phyloP scores from a whole-genome alignment of 495 filamentous ascomycete genomes.

The Baudoinia panamericana region DNA sequence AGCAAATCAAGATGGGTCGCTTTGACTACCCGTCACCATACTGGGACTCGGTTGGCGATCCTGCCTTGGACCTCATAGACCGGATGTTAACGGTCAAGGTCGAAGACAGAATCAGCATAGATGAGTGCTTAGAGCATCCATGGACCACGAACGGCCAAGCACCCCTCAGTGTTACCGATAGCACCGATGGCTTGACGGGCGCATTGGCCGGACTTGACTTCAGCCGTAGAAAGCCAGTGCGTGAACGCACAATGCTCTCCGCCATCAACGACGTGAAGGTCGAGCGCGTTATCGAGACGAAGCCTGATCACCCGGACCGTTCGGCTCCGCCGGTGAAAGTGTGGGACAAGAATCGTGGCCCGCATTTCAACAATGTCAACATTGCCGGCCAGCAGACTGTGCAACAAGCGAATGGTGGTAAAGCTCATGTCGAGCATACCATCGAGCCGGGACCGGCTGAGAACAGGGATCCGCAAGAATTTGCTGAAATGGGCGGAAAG shows the following conservation, averaged over 20 bases:
- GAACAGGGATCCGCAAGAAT: constrained; percentile 55
- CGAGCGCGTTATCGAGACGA: constrained; percentile 44
- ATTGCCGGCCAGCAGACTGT: constrained; percentile 3
- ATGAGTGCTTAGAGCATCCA: constrained; percentile 81
- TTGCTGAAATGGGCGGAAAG: constrained; percentile 66
- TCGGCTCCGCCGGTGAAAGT: no score
- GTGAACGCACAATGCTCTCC: constrained; percentile 76
- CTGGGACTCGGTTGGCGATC: constrained; percentile 87
- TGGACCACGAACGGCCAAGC: constrained; percentile 55
- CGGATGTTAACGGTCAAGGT: constrained; percentile 83
- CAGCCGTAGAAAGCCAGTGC: constrained; percentile 58
- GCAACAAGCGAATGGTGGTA: constrained; percentile 6
- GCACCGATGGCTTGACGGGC: constrained; percentile 82
- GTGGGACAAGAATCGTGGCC: constrained; percentile 57
- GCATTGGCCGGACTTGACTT: constrained; percentile 73
- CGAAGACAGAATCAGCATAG: constrained; percentile 69
- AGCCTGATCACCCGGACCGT: constrained; percentile 39
- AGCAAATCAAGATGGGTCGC: constrained; percentile 76
- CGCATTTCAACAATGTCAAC: constrained; percentile 16
- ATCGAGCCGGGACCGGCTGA: constrained; percentile 50
- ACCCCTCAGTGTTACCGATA: constrained; percentile 51
- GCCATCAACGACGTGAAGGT: constrained; percentile 68
- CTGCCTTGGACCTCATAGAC: constrained; percentile 87
- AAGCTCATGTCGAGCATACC: constrained; percentile 23
- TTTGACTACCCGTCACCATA: constrained; percentile 97